Base-by-base conservation (phyloP, 2,329 filamentous ascomycete genomes). In the Paraphoma sp. region DNA sequence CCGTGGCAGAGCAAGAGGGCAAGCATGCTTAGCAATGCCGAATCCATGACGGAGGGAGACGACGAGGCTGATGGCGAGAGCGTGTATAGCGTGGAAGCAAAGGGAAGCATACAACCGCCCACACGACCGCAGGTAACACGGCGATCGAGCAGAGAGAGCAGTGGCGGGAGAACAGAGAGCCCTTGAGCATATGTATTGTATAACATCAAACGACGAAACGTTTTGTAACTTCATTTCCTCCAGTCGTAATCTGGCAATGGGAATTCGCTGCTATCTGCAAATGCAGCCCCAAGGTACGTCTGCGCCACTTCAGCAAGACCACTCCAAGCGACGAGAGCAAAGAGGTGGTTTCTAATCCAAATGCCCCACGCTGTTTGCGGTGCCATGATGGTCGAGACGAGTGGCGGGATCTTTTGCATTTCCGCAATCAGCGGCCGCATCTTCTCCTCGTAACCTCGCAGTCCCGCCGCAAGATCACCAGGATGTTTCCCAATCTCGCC, bases 301-400 rank as follows among this genome's bases (percentile, higher is more conserved):
- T 73, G 56, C 1, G 61, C 61, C 42, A 74, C 72, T 14, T 66
- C 69, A 44, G 70, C 61, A 23, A 80, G 56, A 2, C 72, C 65
- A 1, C 63, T 74, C 77, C 78, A 79, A 30, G 70, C 65, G 12
- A 82, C 55, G 6, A 82, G 67, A 4, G 70, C 67, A 49, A 84
- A 78, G 0, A 80, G 55, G 1, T 54, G 55, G 46, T 84, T 82
- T 28, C 82, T 70, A 23, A 83, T 2, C 78, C 79, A 58, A n/a
- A 67, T 57, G 4, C 65, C 65, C 56, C 58, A 66, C 6, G 45
- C 45, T 10, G 60, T 68, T 43, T 62, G 62, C 31, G 64, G 65
- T 31, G 57, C 63, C 2, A 62, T 48, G 4, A 64, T 30, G 1
- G 36, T 29, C 14, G 18, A n/a, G 10, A 42, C 47, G 4, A 49